Evolutionary conservation across 2,329 filamentous ascomycete genomes (phyloP), one percentile per base, ranked within the genome.

Genomic region (Neoscytalidium dimidiatum): DNA sequence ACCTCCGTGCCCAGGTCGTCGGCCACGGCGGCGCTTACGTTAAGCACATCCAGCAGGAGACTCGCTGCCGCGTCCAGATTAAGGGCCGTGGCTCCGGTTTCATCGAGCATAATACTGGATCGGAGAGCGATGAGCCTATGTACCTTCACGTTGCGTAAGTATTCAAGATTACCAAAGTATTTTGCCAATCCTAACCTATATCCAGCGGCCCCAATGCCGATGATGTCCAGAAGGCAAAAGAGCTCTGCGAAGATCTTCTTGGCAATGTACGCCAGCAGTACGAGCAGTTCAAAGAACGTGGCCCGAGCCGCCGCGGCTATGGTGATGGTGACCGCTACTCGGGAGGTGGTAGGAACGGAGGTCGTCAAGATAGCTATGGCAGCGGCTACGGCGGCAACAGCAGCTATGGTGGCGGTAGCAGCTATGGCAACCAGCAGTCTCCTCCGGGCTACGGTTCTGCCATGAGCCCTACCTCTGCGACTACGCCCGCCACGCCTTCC

Each of bases 21-120:
- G 95, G 95, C 57, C 91, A 94, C 71, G 93, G 93, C 33, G 95
- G 95, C 66, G 91, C 92, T 48, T 97, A 98, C 75, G 95, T 99
- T 67, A 99, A 99, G 80, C 94, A 97, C 75, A 98, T 99, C 69
- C 95, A 98, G 79, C 89, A 94, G 75, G 93, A 97, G 79, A 98
- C 95, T 14, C 87, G 92, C 67, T 98, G 95, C 77, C 92, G 94
- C 71, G 95, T 99, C 28, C 95, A 99, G 78, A 99, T 99, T 81
- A 99, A 99, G 77, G 95, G 95, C 19, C 92, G 92, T 68, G 94
- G 94, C 43, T 98, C 94, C 62, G 95, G 95, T 14, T 99, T 96
- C 75, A 89, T 96, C 73, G 95, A 99, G 77, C 88, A 90, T 52
- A 88, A 90, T 33, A 96, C 93, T n/a, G 91, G 92, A 68, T 86